Percentiles rank a stretch among this genome's conserved stretches.
Evolutionary conservation across 768 basidiomycete genomes (phyloP).

Genomic region (Lyophyllum shimeji): DNA sequence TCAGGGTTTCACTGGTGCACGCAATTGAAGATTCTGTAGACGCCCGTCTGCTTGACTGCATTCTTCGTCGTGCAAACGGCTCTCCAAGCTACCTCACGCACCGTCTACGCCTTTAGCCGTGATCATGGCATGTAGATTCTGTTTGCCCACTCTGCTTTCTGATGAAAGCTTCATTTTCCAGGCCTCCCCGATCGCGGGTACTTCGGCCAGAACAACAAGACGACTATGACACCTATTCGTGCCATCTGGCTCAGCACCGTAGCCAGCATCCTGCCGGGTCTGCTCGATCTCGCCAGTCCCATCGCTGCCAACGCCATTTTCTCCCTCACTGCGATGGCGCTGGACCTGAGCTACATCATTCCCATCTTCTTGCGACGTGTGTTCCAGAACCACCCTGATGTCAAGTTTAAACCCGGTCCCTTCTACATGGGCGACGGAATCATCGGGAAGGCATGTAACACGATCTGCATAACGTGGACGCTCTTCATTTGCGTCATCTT

Average conservation of each 20-base stretch:
- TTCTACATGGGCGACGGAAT: slow-evolving; percentile 79
- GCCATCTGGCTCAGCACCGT: slow-evolving; percentile 75
- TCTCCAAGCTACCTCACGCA: slow-evolving; percentile 79
- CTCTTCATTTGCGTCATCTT: slow-evolving; percentile 70
- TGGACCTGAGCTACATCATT: slow-evolving; percentile 80
- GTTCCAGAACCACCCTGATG: slow-evolving; percentile 74
- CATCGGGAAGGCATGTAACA: slow-evolving; percentile 61
- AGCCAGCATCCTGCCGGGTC: slow-evolving; percentile 65
- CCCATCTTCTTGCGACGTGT: slow-evolving; percentile 75
- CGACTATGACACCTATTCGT: slow-evolving; percentile 73
- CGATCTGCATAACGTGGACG: slow-evolving; percentile 69
- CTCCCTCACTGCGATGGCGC: slow-evolving; percentile 75
- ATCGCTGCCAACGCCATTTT: slow-evolving; percentile 81
- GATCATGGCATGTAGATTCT: slow-evolving; percentile 53
- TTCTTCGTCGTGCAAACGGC: slow-evolving; percentile 85
- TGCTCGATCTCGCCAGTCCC: slow-evolving; percentile 76
- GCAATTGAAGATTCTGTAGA: slow-evolving; percentile 31
- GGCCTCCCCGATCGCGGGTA: slow-evolving; percentile 77
- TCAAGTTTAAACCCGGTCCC: slow-evolving; percentile 82
- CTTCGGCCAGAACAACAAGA: slow-evolving; percentile 65
- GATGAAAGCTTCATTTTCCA: slow-evolving; percentile 2
- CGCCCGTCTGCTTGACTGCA: slow-evolving; percentile 79
- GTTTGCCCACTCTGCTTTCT: neutral
- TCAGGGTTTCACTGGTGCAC: neutral
- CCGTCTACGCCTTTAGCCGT: slow-evolving; percentile 82